phyloP scores from a whole-genome alignment of 768 basidiomycete species.

The Calocybe gangraenosa region DNA sequence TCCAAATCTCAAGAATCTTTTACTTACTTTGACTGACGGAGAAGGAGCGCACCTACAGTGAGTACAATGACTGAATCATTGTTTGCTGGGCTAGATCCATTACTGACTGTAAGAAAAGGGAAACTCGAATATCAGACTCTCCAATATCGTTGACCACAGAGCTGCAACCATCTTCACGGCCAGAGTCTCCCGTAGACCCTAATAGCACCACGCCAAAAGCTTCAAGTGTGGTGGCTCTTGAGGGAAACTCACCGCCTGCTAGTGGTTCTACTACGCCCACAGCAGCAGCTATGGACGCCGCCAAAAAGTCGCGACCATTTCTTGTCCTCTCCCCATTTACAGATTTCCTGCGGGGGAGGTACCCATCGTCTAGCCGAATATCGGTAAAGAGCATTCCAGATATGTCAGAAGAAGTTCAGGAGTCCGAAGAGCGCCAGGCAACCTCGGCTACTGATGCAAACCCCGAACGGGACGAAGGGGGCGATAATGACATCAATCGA shows the following conservation, averaged over 20 bases:
- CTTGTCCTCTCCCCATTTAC: constrained; percentile 61
- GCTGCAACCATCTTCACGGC: constrained; percentile 17
- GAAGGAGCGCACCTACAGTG: constrained; percentile 47
- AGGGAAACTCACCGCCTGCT: constrained; percentile 37
- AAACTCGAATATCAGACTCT: constrained; percentile 20
- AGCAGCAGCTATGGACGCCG: constrained; percentile 30
- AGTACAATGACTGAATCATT: constrained; percentile 20
- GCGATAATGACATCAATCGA: constrained; percentile 37
- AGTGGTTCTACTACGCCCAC: constrained; percentile 62
- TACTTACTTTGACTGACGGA: constrained; percentile 80
- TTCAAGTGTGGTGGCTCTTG: constrained; percentile 22
- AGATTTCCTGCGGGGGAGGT: constrained; percentile 58
- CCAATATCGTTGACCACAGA: constrained; percentile 23
- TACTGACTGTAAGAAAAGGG: constrained; percentile 5
- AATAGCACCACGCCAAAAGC: constrained; percentile 33
- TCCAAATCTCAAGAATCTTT: constrained; percentile 91
- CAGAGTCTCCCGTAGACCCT: constrained; percentile 20
- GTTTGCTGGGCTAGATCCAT: constrained; percentile 16
- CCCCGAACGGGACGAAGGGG: constrained; percentile 15
- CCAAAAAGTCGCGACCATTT: constrained; percentile 41
- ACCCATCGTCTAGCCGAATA: constrained; percentile 43
- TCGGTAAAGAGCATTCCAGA: constrained; percentile 12
- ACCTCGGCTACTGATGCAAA: constrained; percentile 6
- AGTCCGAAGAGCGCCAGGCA: constrained; percentile 10
- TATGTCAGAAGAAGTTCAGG: constrained; percentile 12